phyloP scores from a whole-genome alignment of 768 basidiomycete species.

The Collybia mongolica region DNA sequence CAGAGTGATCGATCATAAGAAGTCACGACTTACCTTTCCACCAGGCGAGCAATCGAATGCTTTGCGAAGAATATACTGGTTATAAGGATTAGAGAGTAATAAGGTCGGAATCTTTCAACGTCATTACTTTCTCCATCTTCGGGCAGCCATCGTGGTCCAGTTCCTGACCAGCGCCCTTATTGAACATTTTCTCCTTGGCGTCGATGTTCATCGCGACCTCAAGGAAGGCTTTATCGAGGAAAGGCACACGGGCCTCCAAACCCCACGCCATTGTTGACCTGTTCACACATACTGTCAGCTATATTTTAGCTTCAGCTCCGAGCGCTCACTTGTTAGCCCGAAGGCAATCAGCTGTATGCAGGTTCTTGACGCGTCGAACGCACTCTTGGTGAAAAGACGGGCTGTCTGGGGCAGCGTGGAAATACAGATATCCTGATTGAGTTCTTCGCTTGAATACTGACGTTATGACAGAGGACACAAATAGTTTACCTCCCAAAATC shows the following conservation, averaged over 20 bases:
- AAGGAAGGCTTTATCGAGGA: slow-evolving; percentile 96
- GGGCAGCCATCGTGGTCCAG: slow-evolving; percentile 84
- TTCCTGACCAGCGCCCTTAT: slow-evolving; percentile 72
- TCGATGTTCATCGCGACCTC: slow-evolving; percentile 92
- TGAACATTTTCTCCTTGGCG: slow-evolving; percentile 85
- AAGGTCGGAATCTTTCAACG: background rate
- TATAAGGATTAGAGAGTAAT: background rate
- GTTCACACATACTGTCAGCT: background rate
- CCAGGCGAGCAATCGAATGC: slow-evolving; percentile 88
- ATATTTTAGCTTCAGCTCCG: background rate
- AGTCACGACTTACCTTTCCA: slow-evolving; percentile 52
- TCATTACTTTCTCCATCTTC: slow-evolving; percentile 88
- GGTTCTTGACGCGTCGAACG: slow-evolving; percentile 92
- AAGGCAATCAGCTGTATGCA: slow-evolving; percentile 96
- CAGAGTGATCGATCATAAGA: background rate
- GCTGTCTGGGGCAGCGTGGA: slow-evolving; percentile 94
- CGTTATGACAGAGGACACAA: background rate
- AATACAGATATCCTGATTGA: slow-evolving; percentile 90
- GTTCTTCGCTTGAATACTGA: slow-evolving; percentile 3
- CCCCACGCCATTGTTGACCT: slow-evolving; percentile 99
- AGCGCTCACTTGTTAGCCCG: slow-evolving; percentile 89
- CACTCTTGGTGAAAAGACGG: slow-evolving; percentile 93
- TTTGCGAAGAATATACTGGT: slow-evolving; percentile 90
- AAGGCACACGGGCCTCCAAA: slow-evolving; percentile 96
- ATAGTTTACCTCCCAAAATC: slow-evolving; percentile 80